Evolutionary conservation across 306 rosid genomes (phyloP).

Genomic region (Medicago ruthenica): DNA sequence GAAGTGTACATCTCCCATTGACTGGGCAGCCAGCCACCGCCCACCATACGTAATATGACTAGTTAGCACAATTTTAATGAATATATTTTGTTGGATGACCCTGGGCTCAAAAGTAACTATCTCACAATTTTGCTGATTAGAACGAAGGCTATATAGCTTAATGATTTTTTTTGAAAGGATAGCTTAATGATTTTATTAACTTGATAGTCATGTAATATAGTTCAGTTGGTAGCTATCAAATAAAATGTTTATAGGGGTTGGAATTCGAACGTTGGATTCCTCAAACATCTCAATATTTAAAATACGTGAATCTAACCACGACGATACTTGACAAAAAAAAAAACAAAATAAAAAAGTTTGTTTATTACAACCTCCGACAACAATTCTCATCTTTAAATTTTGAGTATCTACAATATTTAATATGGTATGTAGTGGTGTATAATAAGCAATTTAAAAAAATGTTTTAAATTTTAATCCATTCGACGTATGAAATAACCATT

Average conservation of each 20-base stretch:
- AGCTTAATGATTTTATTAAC: no score
- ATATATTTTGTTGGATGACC: conserved; percentile 12
- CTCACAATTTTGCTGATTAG: not conserved
- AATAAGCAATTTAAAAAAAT: no score
- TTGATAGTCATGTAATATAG: no score
- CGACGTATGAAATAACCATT: not conserved
- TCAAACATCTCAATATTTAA: no score
- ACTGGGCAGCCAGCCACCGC: conserved; percentile 31
- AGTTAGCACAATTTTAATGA: conserved; percentile 12
- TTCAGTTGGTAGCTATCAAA: no score
- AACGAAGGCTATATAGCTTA: no score
- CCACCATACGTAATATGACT: conserved; percentile 27
- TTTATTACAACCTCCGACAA: not conserved
- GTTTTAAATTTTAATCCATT: not conserved
- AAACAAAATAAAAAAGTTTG: not conserved
- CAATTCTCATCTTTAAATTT: not conserved
- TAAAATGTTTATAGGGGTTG: no score
- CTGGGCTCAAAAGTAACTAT: not conserved
- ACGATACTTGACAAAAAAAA: no score
- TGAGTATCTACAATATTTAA: not conserved
- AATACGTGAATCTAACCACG: no score
- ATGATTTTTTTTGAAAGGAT: no score
- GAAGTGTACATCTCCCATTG: conserved; percentile 15
- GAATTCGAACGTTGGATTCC: no score
- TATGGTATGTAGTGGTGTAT: no score